Base-by-base conservation (phyloP, 108 stramenopile genomes). In the Fragilaria crotonensis region DNA sequence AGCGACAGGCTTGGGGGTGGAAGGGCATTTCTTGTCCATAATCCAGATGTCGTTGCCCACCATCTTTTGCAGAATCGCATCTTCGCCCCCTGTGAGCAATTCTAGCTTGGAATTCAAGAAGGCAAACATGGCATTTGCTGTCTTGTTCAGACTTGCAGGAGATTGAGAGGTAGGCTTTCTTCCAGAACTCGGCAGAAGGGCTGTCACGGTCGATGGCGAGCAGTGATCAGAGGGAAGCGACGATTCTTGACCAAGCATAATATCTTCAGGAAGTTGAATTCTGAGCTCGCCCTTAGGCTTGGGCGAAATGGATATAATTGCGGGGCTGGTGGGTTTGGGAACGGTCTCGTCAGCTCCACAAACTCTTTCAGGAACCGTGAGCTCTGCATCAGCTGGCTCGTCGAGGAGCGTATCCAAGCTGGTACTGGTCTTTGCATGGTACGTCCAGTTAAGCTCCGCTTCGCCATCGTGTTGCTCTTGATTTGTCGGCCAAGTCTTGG, bases 41-140 rank as follows among this genome's bases (percentile, higher is more conserved):
- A 80, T 36, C 64, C 64, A 76, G 14, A 32, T n/a, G 48, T 80
- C 79, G 14, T 62, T 48, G 0, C 81, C 81, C 19, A 70, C 64
- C 81, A 78, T 83, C 4, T 56, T 41, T 30, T 64, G 52, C 29
- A 49, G 60, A 0, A 77, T 54, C 17, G 80, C 74, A 11, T 64
- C 73, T 18, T 63, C 26, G 5, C 75, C 76, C 45, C 66, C 76
- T 3, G 63, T 33, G 1, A 75, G 60, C 3, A 77, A 47, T 48
- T 72, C 52, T 5, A 69, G 54, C 28, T 58, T 41, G 11, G 36
- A 14, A 41, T 41, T 41, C 7, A 11, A 7, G 14, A 11, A 11
- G 14, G 7, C 11, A 41, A 41, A 41, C 7, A 41, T 7, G n/a
- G n/a, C n/a, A 14, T 41, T 41, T 7, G 11, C 7, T 11, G 36